Base-by-base conservation (phyloP, 805 yeast species). In the Candida easanensis region DNA sequence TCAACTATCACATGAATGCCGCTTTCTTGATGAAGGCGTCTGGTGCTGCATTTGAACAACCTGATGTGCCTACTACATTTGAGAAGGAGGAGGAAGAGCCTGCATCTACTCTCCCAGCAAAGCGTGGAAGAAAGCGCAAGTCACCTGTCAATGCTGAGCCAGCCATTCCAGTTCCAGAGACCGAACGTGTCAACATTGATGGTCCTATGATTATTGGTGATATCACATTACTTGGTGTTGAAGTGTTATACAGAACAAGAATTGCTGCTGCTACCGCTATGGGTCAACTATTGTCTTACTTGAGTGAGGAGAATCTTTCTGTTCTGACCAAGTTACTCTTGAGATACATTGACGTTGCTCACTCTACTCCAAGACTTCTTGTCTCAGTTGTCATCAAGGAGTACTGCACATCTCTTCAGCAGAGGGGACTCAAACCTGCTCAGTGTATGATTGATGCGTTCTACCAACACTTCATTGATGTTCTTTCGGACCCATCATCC, bases 181-280 rank as follows among this genome's bases (percentile, higher is more conserved):
- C 75, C 39, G 73, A 79, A 42, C 77, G 77, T 45, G 83, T 88
- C 39, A 89, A 91, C 60, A 90, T 93, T 46, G 99, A 93, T 65
- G 85, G 95, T 3, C 97, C 98, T 4, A 83, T 93, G 62, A 78
- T 85, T 45, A 77, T 80, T 35, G 99, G 99, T 56, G 99, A 93
- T 64, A 84, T 93, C 15, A 80, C 89, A 42, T 69, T 93, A 21
- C 80, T 93, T 26, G 96, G 96, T 0, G 64, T 73, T 36, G 90
- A 87, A 22, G 78, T 78, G 1, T 77, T 93, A 44, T 69, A 88
- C 26, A 73, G 84, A 37, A 85, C 95, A 3, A 82, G 93, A 62
- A 70, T 86, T 14, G 77, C 81, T 11, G 86, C 90, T 4, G 82
- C 96, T 0, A 68, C 67, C 27, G 93, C 95, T 0, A 71, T 83